phyloP scores from a whole-genome alignment of 306 rosid species.

The Vicia sativa region DNA sequence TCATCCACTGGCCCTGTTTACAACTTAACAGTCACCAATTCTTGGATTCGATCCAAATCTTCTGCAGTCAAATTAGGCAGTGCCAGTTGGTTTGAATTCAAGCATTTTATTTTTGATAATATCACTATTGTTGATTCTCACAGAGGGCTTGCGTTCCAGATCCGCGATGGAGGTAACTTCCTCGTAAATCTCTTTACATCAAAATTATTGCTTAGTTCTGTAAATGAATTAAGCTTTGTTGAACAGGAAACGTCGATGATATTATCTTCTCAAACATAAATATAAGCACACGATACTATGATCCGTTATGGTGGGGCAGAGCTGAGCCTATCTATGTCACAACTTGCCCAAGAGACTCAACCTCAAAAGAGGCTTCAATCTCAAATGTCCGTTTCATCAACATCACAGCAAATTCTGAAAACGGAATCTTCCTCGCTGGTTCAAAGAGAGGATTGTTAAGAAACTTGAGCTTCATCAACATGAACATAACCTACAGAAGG shows the following conservation, averaged over 20 bases:
- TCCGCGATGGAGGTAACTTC: constrained; percentile 90
- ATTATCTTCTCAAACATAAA: constrained; percentile 88
- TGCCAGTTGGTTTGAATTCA: constrained; percentile 81
- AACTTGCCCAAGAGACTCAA: constrained; percentile 64
- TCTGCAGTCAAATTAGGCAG: constrained; percentile 93
- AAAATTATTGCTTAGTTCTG: constrained; percentile 3
- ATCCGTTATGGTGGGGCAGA: constrained; percentile 97
- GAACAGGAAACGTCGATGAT: constrained; percentile 83
- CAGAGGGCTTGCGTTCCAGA: constrained; percentile 86
- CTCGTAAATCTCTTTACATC: neutral
- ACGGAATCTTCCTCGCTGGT: constrained; percentile 87
- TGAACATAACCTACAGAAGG: constrained; percentile 67
- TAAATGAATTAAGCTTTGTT: constrained; percentile 26
- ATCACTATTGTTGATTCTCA: constrained; percentile 89
- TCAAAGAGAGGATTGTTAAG: constrained; percentile 70
- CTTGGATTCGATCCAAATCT: constrained; percentile 89
- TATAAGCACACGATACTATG: constrained; percentile 89
- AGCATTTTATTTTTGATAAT: constrained; percentile 69
- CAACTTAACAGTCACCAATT: constrained; percentile 67
- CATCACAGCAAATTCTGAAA: constrained; percentile 78
- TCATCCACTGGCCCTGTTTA: constrained; percentile 68
- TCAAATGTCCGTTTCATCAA: constrained; percentile 72
- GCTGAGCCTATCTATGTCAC: constrained; percentile 94
- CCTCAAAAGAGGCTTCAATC: constrained; percentile 80
- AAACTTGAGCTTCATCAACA: constrained; percentile 73